A percentile compares a stretch with the other conserved stretches of the same genome.
phyloP scores from a whole-genome alignment of 2,329 filamentous ascomycete species.

The Fusarium nygamai region DNA sequence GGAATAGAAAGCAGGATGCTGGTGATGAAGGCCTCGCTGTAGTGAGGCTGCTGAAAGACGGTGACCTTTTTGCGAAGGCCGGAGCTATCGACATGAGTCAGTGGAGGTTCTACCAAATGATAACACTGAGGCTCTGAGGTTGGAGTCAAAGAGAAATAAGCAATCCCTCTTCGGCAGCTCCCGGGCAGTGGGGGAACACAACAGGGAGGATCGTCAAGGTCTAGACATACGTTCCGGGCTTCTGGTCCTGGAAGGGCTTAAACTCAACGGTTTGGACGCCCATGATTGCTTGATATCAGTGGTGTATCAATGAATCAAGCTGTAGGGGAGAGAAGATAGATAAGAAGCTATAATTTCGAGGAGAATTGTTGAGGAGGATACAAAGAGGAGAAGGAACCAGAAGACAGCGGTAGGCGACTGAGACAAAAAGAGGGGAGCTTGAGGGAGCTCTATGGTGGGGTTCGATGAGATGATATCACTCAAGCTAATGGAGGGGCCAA shows the following conservation, averaged over 20 bases:
- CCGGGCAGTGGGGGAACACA: constrained; percentile 15
- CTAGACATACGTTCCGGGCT: constrained; percentile 92
- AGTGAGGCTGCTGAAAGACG: constrained; percentile 94
- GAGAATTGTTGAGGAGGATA: constrained; percentile 31
- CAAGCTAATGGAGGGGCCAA: constrained; percentile 41
- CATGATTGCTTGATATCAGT: constrained; percentile 62
- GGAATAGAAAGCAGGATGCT: constrained; percentile 97
- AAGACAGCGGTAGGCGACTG: constrained; percentile 15
- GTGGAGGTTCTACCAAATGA: not conserved
- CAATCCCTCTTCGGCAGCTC: not conserved
- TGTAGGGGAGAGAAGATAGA: not conserved
- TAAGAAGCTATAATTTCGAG: not conserved
- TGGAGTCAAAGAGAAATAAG: not conserved
- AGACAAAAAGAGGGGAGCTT: constrained; percentile 44
- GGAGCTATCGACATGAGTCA: constrained; percentile 67
- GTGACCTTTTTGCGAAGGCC: constrained; percentile 99
- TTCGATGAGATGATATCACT: constrained; percentile 44
- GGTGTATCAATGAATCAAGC: constrained; percentile 4
- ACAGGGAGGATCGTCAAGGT: constrained; percentile 8
- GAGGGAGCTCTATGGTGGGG: constrained; percentile 42
- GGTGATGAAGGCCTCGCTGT: constrained; percentile 94
- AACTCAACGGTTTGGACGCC: constrained; percentile 79
- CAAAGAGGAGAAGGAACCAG: constrained; percentile 22
- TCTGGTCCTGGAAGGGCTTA: constrained; percentile 92
- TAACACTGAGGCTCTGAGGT: not conserved